Conservation (phyloP, 768 basidiomycete genomes). For the Rossbeevera mucosa region DNA sequence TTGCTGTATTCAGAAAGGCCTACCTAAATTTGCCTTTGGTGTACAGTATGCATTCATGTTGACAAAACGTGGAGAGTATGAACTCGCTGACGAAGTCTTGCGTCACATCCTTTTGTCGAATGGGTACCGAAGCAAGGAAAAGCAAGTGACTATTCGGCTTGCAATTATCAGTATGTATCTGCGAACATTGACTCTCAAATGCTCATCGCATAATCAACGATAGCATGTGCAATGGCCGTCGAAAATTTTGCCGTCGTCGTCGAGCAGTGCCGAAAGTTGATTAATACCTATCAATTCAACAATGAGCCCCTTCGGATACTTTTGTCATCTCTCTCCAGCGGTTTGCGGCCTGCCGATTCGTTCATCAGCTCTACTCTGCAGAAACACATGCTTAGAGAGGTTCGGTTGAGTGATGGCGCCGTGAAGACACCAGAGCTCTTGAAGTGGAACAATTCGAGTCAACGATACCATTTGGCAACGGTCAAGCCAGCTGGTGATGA, state of each 20-base stretch:
- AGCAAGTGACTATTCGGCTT: slow-evolving; percentile 69
- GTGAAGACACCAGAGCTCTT: slow-evolving; percentile 57
- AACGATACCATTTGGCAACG: slow-evolving; percentile 49
- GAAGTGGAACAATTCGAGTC: slow-evolving; percentile 56
- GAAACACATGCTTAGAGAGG: slow-evolving; percentile 79
- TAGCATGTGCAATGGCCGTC: slow-evolving; percentile 70
- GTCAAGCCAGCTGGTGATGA: slow-evolving; percentile 20
- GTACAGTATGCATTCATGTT: slow-evolving; percentile 70
- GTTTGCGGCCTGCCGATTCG: slow-evolving; percentile 63
- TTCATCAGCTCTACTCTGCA: slow-evolving; percentile 77
- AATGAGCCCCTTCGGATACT: slow-evolving; percentile 82
- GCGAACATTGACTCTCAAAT: neutral
- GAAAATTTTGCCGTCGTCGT: slow-evolving; percentile 55
- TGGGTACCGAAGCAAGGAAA: slow-evolving; percentile 57
- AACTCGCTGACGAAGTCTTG: slow-evolving; percentile 68
- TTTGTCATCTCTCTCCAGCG: slow-evolving; percentile 66
- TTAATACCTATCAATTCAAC: slow-evolving; percentile 76
- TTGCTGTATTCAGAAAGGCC: neutral
- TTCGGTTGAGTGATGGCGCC: slow-evolving; percentile 63
- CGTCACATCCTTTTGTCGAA: slow-evolving; percentile 72
- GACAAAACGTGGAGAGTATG: slow-evolving; percentile 58
- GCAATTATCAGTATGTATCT: slow-evolving; percentile 60
- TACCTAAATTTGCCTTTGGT: slow-evolving; percentile 3
- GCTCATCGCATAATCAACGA: neutral
- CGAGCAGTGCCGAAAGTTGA: slow-evolving; percentile 73